phyloP scores from a whole-genome alignment of 768 basidiomycete genomes.

The Cantharellus cinnabarinus region DNA sequence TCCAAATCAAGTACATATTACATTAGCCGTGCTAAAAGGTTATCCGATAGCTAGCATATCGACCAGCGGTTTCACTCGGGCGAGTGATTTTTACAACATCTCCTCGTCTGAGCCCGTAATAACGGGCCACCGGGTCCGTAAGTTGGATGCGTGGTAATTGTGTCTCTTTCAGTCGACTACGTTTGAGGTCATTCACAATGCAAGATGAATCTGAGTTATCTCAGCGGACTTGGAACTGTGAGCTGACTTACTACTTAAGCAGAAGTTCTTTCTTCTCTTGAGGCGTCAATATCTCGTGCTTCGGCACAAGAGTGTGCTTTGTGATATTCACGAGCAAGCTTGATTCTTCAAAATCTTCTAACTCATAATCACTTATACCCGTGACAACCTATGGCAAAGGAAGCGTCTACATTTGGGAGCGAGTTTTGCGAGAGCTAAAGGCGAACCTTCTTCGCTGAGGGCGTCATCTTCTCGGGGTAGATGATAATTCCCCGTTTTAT shows the following conservation, averaged over 20 bases:
- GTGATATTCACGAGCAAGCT: constrained; percentile 96
- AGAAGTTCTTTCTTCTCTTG: constrained; percentile 77
- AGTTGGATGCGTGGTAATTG: constrained; percentile 94
- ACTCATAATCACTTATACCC: constrained; percentile 73
- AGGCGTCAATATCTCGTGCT: constrained; percentile 65
- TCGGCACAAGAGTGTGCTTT: constrained; percentile 84
- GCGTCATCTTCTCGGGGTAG: constrained; percentile 90
- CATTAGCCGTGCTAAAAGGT: constrained; percentile 25
- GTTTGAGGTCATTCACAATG: background rate
- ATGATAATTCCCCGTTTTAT: constrained; percentile 87
- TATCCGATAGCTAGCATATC: constrained; percentile 82
- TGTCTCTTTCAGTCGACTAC: constrained; percentile 89
- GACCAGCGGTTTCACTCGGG: constrained; percentile 89
- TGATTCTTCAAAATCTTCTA: constrained; percentile 93
- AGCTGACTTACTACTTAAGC: constrained; percentile 67
- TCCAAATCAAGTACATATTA: no score
- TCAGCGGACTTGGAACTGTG: background rate
- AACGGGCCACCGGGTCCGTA: constrained; percentile 92
- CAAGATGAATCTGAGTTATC: background rate
- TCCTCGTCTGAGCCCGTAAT: constrained; percentile 87
- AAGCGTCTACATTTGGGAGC: background rate
- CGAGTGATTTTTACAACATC: constrained; percentile 98
- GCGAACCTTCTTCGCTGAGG: constrained; percentile 79
- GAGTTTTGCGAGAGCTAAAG: background rate
- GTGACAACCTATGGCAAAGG: constrained; percentile 53